A percentile compares a stretch with the other conserved stretches of the same genome.
Conservation (phyloP, 768 basidiomycete species). For the Imleria badia region DNA sequence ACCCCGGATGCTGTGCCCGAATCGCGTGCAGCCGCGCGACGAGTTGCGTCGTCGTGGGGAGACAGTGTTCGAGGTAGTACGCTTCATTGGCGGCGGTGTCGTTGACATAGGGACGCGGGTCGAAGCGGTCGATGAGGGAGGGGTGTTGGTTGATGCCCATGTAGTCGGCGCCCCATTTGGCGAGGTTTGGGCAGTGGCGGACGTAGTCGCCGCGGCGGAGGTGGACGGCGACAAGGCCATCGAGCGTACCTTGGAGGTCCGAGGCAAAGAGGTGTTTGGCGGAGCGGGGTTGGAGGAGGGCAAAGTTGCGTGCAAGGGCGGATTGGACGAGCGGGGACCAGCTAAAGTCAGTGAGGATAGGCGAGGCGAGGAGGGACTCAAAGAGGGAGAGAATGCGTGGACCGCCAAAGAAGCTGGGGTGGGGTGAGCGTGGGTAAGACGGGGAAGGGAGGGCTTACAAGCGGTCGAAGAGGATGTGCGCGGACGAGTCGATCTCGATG, state of each 20-base stretch:
- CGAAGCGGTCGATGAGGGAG: slow-evolving; percentile 41
- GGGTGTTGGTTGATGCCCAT: slow-evolving; percentile 52
- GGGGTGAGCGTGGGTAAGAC: background rate
- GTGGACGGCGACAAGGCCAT: slow-evolving; percentile 53
- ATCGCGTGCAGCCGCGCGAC: slow-evolving; percentile 39
- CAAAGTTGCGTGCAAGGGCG: slow-evolving; percentile 51
- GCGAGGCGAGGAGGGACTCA: slow-evolving; percentile 44
- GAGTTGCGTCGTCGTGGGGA: slow-evolving; percentile 43
- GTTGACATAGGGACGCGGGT: slow-evolving; percentile 18
- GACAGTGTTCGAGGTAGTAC: slow-evolving; percentile 33
- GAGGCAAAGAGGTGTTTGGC: slow-evolving; percentile 21
- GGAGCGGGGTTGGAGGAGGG: slow-evolving; percentile 37
- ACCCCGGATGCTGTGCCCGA: slow-evolving; percentile 28
- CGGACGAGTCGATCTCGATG: slow-evolving; percentile 44
- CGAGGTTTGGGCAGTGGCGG: slow-evolving; percentile 54
- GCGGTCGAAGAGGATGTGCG: slow-evolving; percentile 46
- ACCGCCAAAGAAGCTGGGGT: slow-evolving; percentile 46
- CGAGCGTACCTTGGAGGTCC: slow-evolving; percentile 28
- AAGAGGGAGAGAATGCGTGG: slow-evolving; percentile 43
- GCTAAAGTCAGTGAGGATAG: slow-evolving; percentile 47
- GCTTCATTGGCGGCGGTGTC: slow-evolving; percentile 1
- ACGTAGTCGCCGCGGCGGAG: slow-evolving; percentile 60
- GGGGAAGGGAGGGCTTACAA: slow-evolving; percentile 35
- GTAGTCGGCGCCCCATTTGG: slow-evolving; percentile 42
- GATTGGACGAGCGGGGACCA: slow-evolving; percentile 55